Evolutionary conservation across 2,329 filamentous ascomycete species (phyloP).

Genomic region (Dactylellina haptotyla): DNA sequence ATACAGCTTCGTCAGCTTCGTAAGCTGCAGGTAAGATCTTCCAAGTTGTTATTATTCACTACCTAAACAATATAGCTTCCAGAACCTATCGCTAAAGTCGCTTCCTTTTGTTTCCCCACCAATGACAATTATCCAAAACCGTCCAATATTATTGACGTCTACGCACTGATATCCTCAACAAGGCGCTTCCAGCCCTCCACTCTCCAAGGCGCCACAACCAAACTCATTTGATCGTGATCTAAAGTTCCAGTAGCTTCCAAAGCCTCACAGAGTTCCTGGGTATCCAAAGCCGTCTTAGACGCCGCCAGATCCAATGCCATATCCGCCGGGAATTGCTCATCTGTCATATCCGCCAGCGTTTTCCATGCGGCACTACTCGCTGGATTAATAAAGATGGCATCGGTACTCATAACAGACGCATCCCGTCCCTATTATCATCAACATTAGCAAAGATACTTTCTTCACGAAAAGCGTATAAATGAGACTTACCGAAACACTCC

Average conservation of each 20-base stretch:
- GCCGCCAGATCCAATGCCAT: constrained; percentile 85
- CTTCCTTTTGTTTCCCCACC: no score
- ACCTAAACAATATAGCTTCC: no score
- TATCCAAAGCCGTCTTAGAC: constrained; percentile 72
- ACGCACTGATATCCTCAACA: constrained; percentile 58
- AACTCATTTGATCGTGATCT: constrained; percentile 78
- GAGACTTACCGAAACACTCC: constrained; percentile 60
- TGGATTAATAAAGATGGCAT: constrained; percentile 80
- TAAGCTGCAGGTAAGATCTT: no score
- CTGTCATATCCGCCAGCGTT: constrained; percentile 72
- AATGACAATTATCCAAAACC: background rate
- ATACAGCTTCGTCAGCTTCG: no score
- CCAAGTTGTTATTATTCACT: no score
- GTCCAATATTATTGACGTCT: background rate
- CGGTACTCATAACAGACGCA: constrained; percentile 64
- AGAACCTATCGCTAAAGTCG: no score
- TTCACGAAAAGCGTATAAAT: background rate
- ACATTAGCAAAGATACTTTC: background rate
- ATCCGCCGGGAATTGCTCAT: constrained; percentile 69
- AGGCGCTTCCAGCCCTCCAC: constrained; percentile 72
- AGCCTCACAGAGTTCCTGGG: constrained; percentile 75
- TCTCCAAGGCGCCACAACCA: constrained; percentile 84
- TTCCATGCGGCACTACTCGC: constrained; percentile 83
- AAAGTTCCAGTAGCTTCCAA: constrained; percentile 77
- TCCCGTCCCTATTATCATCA: constrained; percentile 13